Evolutionary conservation across 176 grass and related monocot genomes (phyloP), one percentile per base, ranked within the genome.

Genomic region (Secale cereale): DNA sequence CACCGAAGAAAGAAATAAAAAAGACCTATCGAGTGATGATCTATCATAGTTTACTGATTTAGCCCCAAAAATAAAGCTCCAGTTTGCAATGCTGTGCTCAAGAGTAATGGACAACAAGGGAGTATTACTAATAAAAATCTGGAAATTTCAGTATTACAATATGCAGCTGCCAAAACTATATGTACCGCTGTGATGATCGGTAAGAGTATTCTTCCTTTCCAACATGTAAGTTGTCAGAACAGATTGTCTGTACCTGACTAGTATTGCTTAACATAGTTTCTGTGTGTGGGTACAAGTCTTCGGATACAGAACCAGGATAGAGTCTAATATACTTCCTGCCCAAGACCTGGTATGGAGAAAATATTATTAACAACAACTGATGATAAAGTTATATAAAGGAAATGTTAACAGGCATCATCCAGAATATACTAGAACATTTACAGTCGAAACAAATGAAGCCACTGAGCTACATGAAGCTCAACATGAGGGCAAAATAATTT

Each of bases 291-390:
- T 98, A 98, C 76, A 98, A 86, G 67, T 91, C 87, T 31, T 94
- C 91, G 36, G 85, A 92, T 82, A 89, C n/a, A 10, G 91, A 92
- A 87, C 84, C 81, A 86, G 91, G 81, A 89, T 98, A 98, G 16
- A 98, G 86, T 92, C 97, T 91, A 65, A 98, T 86, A 86, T 96
- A 98, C 86, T 95, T 98, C 76, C 93, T 89, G 71, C 93, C 97
- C 86, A 92, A 78, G 59, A 98, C 89, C 97, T 98, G 81, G 41
- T 40, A 78, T 83, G 39, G 73, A 67, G 84, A 80, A 68, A 82
- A 28, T 45, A 72, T 27, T 31, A 65, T 39, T 45, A 79, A 36
- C 5, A 33, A 70, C n/a, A 77, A 68, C 3, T 50, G 35, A n/a
- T 39, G 43, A 86, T 74, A 86, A 83, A 33, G 0, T 36, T 73